Base-by-base conservation (phyloP, 2,329 filamentous ascomycete species). In the Conoideocrella luteorostrata region DNA sequence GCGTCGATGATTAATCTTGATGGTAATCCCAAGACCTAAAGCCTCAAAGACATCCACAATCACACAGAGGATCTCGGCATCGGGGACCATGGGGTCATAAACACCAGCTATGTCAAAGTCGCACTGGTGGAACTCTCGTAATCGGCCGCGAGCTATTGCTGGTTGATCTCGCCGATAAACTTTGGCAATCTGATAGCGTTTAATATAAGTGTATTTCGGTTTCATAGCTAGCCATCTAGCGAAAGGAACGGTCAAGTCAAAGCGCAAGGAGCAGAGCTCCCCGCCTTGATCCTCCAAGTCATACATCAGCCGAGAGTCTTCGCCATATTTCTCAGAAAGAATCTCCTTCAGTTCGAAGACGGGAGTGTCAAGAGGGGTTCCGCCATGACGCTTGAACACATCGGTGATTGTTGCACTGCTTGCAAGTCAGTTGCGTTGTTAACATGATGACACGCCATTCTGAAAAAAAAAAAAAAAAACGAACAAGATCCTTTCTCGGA, bases 61-160 rank as follows among this genome's bases (percentile, higher is more conserved):
- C 52, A 96, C 89, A 46, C 85, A 77, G 55, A 97, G 69, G 47
- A 95, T 84, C 68, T 96, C 90, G 29, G 89, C 86, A 59, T 96
- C 91, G 45, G 90, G 88, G 21, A 95, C 77, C 89, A 96, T 95
- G 43, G 87, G 68, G 61, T 95, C 91, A 69, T 88, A 94, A 33
- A 70, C 72, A 48, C 90, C 89, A 11, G 90, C 90, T 67, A 96
- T 91, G 61, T 96, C 90, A 60, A 96, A 94, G 67, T 97, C 91
- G 70, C 90, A 96, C 67, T 96, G 90, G 70, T 94, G 95, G 67
- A 95, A 95, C 67, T 96, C 91, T 58, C 91, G 80, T 85, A 95
- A 93, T 43, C 90, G 81, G 41, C 90, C 91, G 63, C 94, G 93
- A 49, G 84, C 87, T 69, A 96, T 88, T 48, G 88, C 62, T 11